A percentile compares a stretch with the other conserved stretches of the same genome.
These are phyloP conservation scores for Russula emetica DNA, from an alignment of 768 basidiomycete species.

Conservation along the genomic window DNA sequence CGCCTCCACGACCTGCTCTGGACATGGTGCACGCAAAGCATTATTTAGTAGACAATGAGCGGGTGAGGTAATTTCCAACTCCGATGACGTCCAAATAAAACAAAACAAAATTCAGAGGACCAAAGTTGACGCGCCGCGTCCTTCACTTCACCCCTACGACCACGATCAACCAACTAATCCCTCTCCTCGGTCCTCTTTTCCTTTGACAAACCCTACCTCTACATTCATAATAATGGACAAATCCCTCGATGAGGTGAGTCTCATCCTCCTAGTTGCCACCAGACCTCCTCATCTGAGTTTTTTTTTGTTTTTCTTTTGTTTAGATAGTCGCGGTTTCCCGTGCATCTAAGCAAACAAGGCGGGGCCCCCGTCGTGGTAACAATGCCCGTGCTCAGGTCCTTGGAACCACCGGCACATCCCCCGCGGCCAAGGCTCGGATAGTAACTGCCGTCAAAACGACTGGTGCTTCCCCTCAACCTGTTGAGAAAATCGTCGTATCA, in stretches of 20 bases:
- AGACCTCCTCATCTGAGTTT: slow-evolving; percentile 31
- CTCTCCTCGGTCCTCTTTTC: not conserved
- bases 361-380: slow-evolving; percentile 43
- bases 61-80: slow-evolving; percentile 21
- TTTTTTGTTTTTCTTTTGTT: slow-evolving; percentile 27
- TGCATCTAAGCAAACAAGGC: slow-evolving; percentile 40
- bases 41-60: not conserved
- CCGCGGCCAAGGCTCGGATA: slow-evolving; percentile 50
- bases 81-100: slow-evolving; percentile 25
- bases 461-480: slow-evolving; percentile 39
- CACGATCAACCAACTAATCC: slow-evolving; percentile 12
- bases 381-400: slow-evolving; percentile 54
- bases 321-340: slow-evolving; percentile 64
- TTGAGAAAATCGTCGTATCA: slow-evolving; percentile 94
- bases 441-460: slow-evolving; percentile 39
- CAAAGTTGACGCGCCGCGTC: slow-evolving; percentile 4
- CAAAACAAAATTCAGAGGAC: slow-evolving; percentile 1
- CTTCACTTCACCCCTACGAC: not conserved
- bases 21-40: slow-evolving; percentile 39
- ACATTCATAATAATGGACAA: slow-evolving; percentile 58
- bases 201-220: not conserved
- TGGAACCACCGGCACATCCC: slow-evolving; percentile 47
- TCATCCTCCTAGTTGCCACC: slow-evolving; percentile 25
- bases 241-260: slow-evolving; percentile 73
- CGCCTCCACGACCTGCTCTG: slow-evolving; percentile 45